Evolutionary conservation across 352 stramenopile genomes (phyloP), one percentile per base, ranked within the genome.

Genomic region (Phytophthora sp.): DNA sequence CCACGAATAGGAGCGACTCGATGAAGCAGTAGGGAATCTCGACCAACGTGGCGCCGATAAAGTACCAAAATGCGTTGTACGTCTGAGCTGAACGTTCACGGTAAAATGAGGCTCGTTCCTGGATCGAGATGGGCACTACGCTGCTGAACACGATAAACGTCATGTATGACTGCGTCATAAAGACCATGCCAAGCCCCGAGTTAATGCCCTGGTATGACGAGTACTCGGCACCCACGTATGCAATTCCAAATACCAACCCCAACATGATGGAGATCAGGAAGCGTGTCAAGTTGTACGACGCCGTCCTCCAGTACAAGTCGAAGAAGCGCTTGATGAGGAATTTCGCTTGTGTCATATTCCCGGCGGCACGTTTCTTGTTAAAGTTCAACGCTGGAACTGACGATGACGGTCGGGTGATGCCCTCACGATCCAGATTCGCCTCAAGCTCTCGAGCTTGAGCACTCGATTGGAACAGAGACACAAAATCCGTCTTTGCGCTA

Each of bases 291-390:
- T 71, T 71, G 47, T 51, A 71, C 18, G 63, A 66, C 1, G 55
- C 39, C 8, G 77, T 90, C n/a, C 91, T 77, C 82, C 82, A 96
- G 63, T 97, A 97, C 45, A 89, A 79, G 56, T 58, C 79, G 38
- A 79, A 77, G 27, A 86, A 83, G 27, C 82, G 73, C 35, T 77
- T 57, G 26, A 87, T 71, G 18, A 94, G 21, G 51, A 77, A 62
- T 71, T 71, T 60, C 13, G 79, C 18, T 61, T 82, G 54, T 4
- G 53, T 46, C 24, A 60, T 44, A 16, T 66, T 56, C 0, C 33
- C 39, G 12, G 74, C 58, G 6, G 72, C 75, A 13, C 69, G 65
- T 58, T 82, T 86, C 20, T 61, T 63, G 18, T 62, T 61, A 42
- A 70, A 90, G 6, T 50, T 66, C 16, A 81, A 36, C n/a, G 64